Base-by-base conservation (phyloP, 768 basidiomycete genomes). In the Phlegmacium glaucopus region DNA sequence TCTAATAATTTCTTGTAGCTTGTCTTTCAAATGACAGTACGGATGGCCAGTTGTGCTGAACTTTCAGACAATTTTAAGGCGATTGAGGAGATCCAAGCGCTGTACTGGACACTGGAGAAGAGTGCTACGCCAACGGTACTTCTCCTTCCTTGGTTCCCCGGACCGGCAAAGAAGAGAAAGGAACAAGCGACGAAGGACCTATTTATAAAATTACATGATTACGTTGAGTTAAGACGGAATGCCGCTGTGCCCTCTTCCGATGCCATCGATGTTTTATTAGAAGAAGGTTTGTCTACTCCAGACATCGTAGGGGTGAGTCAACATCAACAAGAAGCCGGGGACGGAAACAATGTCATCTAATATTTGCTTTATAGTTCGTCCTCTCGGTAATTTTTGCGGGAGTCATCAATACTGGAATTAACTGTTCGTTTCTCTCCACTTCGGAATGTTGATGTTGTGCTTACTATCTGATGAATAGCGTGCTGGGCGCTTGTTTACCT, bases 401-500 rank as follows among this genome's bases (percentile, higher is more conserved):
- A 1, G 47, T 54, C 3, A 50, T 51, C 9, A 57, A 50, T 52
- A 69, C 68, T 1, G 65, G 70, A 15, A 65, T 67, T 26, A 67
- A 56, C 27, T 56, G 71, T 71, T 38, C n/a, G 67, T 55, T 29
- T 17, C 25, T 18, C 13, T 22, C 30, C 30, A 26, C 9, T 25
- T n/a, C 26, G 18, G 35, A 27, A 42, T 17, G n/a, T 3, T 8
- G 10, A 38, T 30, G 35, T 13, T 47, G 28, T 42, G 2, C 32
- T 37, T 30, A 16, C 13, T 10, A 42, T 17, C 15, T 53, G 13
- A 44, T 25, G 5, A 8, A n/a, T 26, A 72, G 71, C 63, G 3
- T 70, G 65, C 51, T 74, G 72, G 71, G 60, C 59, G 0, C 53
- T 72, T 9, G 40, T 76, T 4, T 64, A 63, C 48, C 64, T 74